Percentiles rank a stretch among this genome's conserved stretches.
Conservation (phyloP, 2,329 filamentous ascomycete species). For the Apiospora koreana region DNA sequence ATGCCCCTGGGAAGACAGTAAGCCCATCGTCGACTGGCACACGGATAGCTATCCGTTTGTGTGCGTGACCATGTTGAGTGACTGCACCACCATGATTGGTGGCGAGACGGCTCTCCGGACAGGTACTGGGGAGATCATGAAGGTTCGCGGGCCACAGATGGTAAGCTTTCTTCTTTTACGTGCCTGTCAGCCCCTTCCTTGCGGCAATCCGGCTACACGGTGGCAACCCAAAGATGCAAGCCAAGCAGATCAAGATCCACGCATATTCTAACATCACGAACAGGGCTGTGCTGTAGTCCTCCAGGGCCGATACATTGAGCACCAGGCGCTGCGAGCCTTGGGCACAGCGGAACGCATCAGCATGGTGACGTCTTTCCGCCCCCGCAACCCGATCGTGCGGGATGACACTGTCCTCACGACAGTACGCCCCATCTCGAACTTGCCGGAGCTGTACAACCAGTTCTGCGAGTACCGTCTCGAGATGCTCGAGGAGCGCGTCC, state of each 20-base stretch:
- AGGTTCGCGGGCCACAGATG: constrained; percentile 61
- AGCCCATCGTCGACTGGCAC: constrained; percentile 64
- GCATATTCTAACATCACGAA: not conserved
- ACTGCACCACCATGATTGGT: constrained; percentile 63
- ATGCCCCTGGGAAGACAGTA: constrained; percentile 44
- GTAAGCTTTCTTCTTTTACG: constrained; percentile 46
- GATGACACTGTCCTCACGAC: constrained; percentile 65
- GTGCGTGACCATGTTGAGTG: constrained; percentile 68
- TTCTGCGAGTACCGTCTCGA: constrained; percentile 64
- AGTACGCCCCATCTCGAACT: constrained; percentile 58
- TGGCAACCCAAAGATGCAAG: too few species aligned
- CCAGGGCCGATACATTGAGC: constrained; percentile 67
- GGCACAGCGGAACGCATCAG: constrained; percentile 63
- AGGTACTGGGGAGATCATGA: constrained; percentile 53
- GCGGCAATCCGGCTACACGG: too few species aligned
- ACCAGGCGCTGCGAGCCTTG: constrained; percentile 60
- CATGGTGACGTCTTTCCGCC: constrained; percentile 67
- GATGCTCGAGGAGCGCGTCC: constrained; percentile 60
- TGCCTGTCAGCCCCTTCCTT: too few species aligned
- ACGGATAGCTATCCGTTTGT: constrained; percentile 68
- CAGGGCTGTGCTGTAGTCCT: constrained; percentile 65
- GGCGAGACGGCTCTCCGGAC: constrained; percentile 64
- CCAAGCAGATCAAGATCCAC: not conserved
- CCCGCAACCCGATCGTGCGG: constrained; percentile 51
- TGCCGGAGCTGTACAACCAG: constrained; percentile 59